A percentile compares a stretch with the other conserved stretches of the same genome.
Conservation (phyloP, 768 basidiomycete species). For the Pulveroboletus sp. region DNA sequence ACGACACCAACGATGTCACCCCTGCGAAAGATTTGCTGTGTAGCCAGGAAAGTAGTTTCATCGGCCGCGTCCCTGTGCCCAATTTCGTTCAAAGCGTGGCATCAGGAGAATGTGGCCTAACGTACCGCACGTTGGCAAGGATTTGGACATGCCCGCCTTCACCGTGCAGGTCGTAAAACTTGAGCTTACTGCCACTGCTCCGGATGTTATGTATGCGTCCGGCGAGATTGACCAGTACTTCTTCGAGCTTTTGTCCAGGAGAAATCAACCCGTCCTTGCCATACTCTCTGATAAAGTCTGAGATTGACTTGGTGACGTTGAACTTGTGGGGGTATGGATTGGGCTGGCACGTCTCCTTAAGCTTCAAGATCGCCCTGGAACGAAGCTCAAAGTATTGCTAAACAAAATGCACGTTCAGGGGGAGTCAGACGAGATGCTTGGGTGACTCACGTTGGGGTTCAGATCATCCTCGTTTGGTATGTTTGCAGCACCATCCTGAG, state of each 20-base stretch:
- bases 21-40: slow-evolving; percentile 85
- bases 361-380: slow-evolving; percentile 78
- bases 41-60: slow-evolving; percentile 58
- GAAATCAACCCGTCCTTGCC: slow-evolving; percentile 67
- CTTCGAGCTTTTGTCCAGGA: slow-evolving; percentile 61
- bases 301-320: slow-evolving; percentile 74
- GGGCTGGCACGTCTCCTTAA: slow-evolving; percentile 79
- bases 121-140: slow-evolving; percentile 84
- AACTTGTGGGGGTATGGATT: slow-evolving; percentile 99
- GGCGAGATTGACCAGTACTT: slow-evolving; percentile 61
- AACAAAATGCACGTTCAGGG: background rate
- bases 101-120: slow-evolving; percentile 7
- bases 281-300: slow-evolving; percentile 68
- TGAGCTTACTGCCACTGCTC: slow-evolving; percentile 72
- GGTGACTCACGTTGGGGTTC: slow-evolving; percentile 74
- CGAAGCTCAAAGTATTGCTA: slow-evolving; percentile 98
- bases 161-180: slow-evolving; percentile 90
- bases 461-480: slow-evolving; percentile 72
- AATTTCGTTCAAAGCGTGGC: slow-evolving; percentile 16
- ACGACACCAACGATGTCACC: slow-evolving; percentile 95
- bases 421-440: background rate
- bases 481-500: slow-evolving; percentile 37
- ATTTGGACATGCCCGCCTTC: slow-evolving; percentile 95
- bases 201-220: slow-evolving; percentile 93
- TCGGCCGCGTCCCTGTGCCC: slow-evolving; percentile 53